A percentile compares a stretch with the other conserved stretches of the same genome.
Conservation (phyloP, 768 basidiomycete species). For the Tricholomella constricta region DNA sequence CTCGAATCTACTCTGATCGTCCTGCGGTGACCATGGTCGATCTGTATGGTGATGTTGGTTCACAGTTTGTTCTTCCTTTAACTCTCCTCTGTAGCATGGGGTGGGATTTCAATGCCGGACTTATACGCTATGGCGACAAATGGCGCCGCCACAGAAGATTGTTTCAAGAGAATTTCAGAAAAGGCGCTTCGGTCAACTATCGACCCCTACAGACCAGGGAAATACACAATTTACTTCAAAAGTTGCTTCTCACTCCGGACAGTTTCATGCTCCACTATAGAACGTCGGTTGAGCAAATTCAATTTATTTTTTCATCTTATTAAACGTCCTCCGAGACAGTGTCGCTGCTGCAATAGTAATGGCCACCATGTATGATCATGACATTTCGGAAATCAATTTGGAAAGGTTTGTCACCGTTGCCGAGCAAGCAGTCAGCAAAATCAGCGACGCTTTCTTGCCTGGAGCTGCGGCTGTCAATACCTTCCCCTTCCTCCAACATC, state of each 20-base stretch:
- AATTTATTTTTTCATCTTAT: too few species aligned
- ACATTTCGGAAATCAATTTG: conserved; percentile 21
- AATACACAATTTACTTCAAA: conserved; percentile 20
- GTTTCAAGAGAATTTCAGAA: conserved; percentile 29
- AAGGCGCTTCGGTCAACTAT: conserved; percentile 18
- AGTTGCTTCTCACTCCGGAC: conserved; percentile 16
- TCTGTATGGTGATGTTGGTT: too few species aligned
- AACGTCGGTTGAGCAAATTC: too few species aligned
- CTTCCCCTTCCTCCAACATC: conserved; percentile 32
- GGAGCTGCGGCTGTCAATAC: conserved; percentile 27
- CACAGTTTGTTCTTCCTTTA: neutral
- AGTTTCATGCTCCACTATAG: conserved; percentile 14
- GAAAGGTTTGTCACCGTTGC: conserved; percentile 26
- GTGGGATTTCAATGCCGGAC: conserved; percentile 30
- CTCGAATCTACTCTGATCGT: conserved; percentile 28
- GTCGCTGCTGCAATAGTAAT: conserved; percentile 19
- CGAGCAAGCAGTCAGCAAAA: conserved; percentile 17
- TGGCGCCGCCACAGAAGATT: conserved; percentile 33
- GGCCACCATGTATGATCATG: conserved; percentile 30
- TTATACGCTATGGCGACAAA: conserved; percentile 30
- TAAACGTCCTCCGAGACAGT: too few species aligned
- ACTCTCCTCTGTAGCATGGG: conserved; percentile 29
- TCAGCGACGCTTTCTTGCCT: conserved; percentile 17
- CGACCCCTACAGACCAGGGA: conserved; percentile 25
- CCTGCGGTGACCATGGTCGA: conserved; percentile 20